Base-by-base conservation (phyloP, 2,329 filamentous ascomycete species). In the Ophidiomyces ophidiicola region DNA sequence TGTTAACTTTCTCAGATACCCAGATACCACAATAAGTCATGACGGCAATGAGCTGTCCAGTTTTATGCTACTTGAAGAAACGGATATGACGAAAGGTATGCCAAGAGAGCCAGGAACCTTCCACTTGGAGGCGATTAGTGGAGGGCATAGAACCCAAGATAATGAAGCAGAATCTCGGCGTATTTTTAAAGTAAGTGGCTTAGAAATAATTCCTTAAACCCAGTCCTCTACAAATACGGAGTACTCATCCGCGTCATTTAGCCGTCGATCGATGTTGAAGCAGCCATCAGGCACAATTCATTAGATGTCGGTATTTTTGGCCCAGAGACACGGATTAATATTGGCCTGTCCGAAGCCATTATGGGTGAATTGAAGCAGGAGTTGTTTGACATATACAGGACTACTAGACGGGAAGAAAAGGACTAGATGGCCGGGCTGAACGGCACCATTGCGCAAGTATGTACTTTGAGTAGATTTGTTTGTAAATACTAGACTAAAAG, bases 1-100 rank as follows among this genome's bases (percentile, higher is more conserved):
- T 60, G 76, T 94, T 50, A 94, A 94, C 55, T 90, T 93, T 47
- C 58, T 93, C 12, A 75, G 68, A 36, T 56, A 76, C 4, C 71
- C 71, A 1, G 62, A 61, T 28, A 45, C 48, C 1, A 48, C 50
- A 26, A 19, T 29, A 6, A 18, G 23, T 39, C 6, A 15, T 12
- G 33, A 35, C 23, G 12, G 28, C 15, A n/a, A n/a, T 8, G 17
- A 14, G 17, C 10, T 37, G 7, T 19, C 12, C 11, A 29, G 18
- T 4, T 17, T 38, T 21, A 29, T 30, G 2, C 41, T 35, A 19
- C 19, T 35, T 12, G 32, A 36, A 28, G 25, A 36, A 15, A 14
- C 24, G n/a, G 29, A 28, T 10, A 29, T n/a, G 29, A 15, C 1
- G 11, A 17, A 39, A 5, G 7, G 7, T 15, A n/a, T n/a, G n/a